Base-by-base conservation (phyloP, 31 red algal genomes). In the Pterothamnion heteromorphum region DNA sequence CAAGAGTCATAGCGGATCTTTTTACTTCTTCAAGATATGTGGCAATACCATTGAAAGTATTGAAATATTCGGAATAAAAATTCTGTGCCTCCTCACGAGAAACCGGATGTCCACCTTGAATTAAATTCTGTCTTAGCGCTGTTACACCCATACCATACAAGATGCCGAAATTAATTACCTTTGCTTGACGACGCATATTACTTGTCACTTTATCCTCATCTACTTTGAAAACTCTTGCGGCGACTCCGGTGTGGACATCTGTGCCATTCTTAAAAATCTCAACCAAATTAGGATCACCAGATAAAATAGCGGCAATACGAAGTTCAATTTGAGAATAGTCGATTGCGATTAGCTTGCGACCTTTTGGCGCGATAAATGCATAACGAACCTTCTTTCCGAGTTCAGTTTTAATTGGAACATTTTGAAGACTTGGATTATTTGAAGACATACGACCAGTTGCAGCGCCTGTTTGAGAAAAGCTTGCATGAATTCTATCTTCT, bases 111-210 rank as follows among this genome's bases (percentile, higher is more conserved):
- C 30, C 72, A 26, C 30, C 72, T 30, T 30, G 23, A 26, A 26
- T 32, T 30, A 76, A 32, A 76, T 76, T 76, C 23, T 32, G 26
- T 26, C 72, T 26, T 76, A 76, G 30, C 30, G 72, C 72, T 30
- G 23, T 76, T 26, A 32, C 72, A 32, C 72, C 72, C 72, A 76
- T 76, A 32, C 72, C 72, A 76, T 76, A 76, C 23, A 76, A 32
- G 30, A 76, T 76, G 23, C 72, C 72, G 30, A 76, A 76, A 76
- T 76, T 76, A 76, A 76, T 76, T 32, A 76, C 72, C 30, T 76
- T 76, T 76, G 72, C 72, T 32, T 76, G 23, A 30, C 72, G 23
- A 30, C 72, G 23, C 26, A 30, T 76, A 32, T 76, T 32, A 41
- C 38, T 41, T 41, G 38, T 41, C 38, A 41, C 38, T 41, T 41